phyloP scores from a whole-genome alignment of 768 basidiomycete genomes.

The Coprinopsis marcescibilis region DNA sequence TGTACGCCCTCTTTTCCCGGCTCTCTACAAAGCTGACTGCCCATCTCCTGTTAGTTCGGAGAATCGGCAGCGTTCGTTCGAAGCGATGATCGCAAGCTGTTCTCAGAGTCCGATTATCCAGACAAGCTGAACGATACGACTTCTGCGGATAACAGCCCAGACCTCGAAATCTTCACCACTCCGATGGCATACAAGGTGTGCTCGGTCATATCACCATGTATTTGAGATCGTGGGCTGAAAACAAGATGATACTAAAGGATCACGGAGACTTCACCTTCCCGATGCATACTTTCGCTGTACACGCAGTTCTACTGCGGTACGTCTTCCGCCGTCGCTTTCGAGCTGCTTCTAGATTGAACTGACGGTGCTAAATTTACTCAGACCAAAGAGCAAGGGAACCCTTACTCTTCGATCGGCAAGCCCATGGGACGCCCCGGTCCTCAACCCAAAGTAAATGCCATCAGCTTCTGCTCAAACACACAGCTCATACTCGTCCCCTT shows the following conservation, averaged over 20 bases:
- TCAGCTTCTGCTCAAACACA: background rate
- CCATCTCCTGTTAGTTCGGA: slow-evolving; percentile 24
- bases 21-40: background rate
- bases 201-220: background rate
- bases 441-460: slow-evolving; percentile 32
- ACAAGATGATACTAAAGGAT: slow-evolving; percentile 17
- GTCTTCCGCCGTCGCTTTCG: slow-evolving; percentile 1
- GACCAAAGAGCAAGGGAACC: slow-evolving; percentile 34
- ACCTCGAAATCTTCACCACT: slow-evolving; percentile 37
- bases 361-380: slow-evolving; percentile 12
- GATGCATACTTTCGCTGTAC: slow-evolving; percentile 33
- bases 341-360: background rate
- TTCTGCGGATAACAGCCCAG: slow-evolving; percentile 33
- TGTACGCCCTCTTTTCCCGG: slow-evolving; percentile 27
- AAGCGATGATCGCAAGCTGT: slow-evolving; percentile 39
- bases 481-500: too few species aligned
- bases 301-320: slow-evolving; percentile 32
- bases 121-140: slow-evolving; percentile 31
- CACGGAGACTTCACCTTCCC: slow-evolving; percentile 32
- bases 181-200: slow-evolving; percentile 34
- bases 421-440: slow-evolving; percentile 30
- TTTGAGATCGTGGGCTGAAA: background rate
- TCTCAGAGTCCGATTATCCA: slow-evolving; percentile 30
- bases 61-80: slow-evolving; percentile 53
- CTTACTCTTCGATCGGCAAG: slow-evolving; percentile 30